Conservation (phyloP, 345 rosid species). For the Arabis hirsuta region DNA sequence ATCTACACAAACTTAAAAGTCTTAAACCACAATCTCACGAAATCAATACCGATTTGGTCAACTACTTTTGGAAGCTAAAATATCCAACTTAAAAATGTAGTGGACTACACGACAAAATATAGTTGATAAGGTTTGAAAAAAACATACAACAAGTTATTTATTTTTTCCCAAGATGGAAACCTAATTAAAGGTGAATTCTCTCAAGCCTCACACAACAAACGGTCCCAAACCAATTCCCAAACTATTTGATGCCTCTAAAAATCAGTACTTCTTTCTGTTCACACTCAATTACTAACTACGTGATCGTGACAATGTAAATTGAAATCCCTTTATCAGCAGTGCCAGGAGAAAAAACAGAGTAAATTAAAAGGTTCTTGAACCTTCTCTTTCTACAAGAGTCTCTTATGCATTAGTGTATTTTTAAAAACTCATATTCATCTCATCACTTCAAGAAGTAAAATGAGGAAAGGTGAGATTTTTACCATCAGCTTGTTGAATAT, state of each 20-base stretch:
- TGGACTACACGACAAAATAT: constrained; percentile 32
- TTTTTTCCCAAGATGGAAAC: background rate
- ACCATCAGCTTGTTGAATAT: constrained; percentile 82
- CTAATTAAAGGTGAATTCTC: background rate
- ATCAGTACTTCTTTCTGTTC: background rate
- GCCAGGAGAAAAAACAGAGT: constrained; percentile 17
- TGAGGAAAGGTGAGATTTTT: constrained; percentile 12
- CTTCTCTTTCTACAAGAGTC: background rate
- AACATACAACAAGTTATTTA: background rate
- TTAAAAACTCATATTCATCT: background rate
- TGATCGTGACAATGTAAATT: background rate
- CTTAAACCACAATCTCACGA: constrained; percentile 34
- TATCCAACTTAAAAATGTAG: constrained; percentile 14
- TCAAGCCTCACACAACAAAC: background rate
- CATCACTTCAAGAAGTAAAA: constrained; percentile 3
- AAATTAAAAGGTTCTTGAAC: background rate
- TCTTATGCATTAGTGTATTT: background rate
- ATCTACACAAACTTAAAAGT: constrained; percentile 35
- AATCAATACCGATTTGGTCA: constrained; percentile 40
- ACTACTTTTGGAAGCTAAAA: constrained; percentile 15
- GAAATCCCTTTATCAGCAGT: background rate
- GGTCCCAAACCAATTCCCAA: constrained; percentile 9
- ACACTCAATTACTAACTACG: background rate
- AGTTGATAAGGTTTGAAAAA: constrained; percentile 13
- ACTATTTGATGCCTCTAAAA: background rate